phyloP scores from a whole-genome alignment of 495 filamentous ascomycete genomes.

The Podospora appendiculata region DNA sequence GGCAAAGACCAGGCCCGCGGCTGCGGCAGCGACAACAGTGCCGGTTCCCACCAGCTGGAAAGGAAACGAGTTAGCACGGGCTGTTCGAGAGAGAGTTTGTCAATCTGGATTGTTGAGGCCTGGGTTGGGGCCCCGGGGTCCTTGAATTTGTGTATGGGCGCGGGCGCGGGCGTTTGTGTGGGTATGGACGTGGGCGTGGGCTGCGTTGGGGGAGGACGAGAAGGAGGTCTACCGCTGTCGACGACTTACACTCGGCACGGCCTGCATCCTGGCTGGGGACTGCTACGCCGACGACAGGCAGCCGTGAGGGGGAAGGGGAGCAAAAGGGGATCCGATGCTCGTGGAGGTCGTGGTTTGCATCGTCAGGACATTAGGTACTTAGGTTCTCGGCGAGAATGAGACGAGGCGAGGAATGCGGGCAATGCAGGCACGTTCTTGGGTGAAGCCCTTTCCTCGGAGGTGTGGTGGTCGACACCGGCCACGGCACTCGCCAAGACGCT shows the following conservation, averaged over 20 bases:
- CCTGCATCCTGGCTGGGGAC: conserved; percentile 48
- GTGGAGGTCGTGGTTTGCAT: conserved; percentile 28
- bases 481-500: not conserved
- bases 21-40: conserved; percentile 52
- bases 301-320: conserved; percentile 29
- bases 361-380: conserved; percentile 29
- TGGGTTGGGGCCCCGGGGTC: too few species aligned
- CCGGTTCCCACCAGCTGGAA: conserved; percentile 49
- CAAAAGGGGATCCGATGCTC: conserved; percentile 28
- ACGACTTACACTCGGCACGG: conserved; percentile 55
- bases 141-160: not conserved
- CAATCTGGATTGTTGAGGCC: too few species aligned
- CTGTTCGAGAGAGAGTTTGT: not conserved
- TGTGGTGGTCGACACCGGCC: not conserved
- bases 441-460: conserved; percentile 1
- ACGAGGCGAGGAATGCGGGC: conserved; percentile 16
- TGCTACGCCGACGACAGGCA: conserved; percentile 29
- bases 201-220: not conserved
- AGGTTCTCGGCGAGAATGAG: conserved; percentile 10
- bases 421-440: conserved; percentile 18
- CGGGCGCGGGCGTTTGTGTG: not conserved
- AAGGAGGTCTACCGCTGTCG: conserved; percentile 1
- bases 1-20: conserved; percentile 47
- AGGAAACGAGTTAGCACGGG: conserved; percentile 10
- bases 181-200: not conserved